phyloP scores from a whole-genome alignment of 2,329 filamentous ascomycete species.

The Incumbomyces lentus region DNA sequence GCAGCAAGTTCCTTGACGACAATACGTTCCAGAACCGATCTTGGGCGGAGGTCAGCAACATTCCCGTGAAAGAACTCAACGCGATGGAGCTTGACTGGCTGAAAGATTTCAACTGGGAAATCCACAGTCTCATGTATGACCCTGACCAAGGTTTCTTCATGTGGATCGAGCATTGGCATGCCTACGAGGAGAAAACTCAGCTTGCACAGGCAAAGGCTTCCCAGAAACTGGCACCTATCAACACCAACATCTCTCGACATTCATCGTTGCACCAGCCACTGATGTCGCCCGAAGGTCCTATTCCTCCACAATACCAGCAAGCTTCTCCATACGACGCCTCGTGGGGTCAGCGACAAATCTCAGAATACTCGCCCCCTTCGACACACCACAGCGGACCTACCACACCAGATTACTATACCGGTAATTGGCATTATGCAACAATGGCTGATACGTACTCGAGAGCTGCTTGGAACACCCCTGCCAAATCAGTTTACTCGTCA shows the following conservation, averaged over 20 bases:
- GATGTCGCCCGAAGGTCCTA: slow-evolving; percentile 38
- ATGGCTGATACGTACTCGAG: slow-evolving; percentile 29
- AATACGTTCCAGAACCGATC: slow-evolving; percentile 97
- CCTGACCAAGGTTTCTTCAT: slow-evolving; percentile 57
- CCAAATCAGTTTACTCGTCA: slow-evolving; percentile 12
- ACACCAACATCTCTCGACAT: slow-evolving; percentile 51
- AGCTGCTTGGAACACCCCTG: slow-evolving; percentile 20
- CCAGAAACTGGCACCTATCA: slow-evolving; percentile 49
- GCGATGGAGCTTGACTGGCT: slow-evolving; percentile 82
- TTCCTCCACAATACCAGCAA: slow-evolving; percentile 42
- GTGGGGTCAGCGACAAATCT: slow-evolving; percentile 39
- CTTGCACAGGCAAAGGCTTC: slow-evolving; percentile 35
- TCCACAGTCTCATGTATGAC: slow-evolving; percentile 75
- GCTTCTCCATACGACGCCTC: slow-evolving; percentile 38
- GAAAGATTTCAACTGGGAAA: slow-evolving; percentile 66
- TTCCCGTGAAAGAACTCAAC: slow-evolving; percentile 74
- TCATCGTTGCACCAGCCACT: slow-evolving; percentile 38
- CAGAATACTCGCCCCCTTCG: slow-evolving; percentile 42
- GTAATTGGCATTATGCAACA: slow-evolving; percentile 34
- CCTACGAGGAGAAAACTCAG: slow-evolving; percentile 46
- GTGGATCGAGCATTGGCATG: slow-evolving; percentile 58
- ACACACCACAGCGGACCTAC: slow-evolving; percentile 38
- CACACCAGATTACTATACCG: slow-evolving; percentile 38
- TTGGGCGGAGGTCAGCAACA: slow-evolving; percentile 91
- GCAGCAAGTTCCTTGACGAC: slow-evolving; percentile 92